These are phyloP conservation scores for Eucalyptus cloeziana DNA, from an alignment of 345 rosid genomes.

Conservation along the genomic window DNA sequence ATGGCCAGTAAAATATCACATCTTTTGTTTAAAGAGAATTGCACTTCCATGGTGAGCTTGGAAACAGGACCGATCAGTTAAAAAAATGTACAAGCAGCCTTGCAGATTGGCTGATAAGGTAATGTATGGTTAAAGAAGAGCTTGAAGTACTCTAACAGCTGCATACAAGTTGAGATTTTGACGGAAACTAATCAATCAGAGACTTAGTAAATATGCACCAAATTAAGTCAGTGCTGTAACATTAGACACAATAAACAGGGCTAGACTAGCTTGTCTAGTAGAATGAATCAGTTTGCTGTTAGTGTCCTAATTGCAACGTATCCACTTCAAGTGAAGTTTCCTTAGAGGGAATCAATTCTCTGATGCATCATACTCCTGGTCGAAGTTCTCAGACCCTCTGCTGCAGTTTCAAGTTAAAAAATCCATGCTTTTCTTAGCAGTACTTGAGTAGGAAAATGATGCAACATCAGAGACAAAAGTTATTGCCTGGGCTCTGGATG, in stretches of 20 bases:
- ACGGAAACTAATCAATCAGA: neutral
- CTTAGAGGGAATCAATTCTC: neutral
- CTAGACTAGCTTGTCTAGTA: neutral
- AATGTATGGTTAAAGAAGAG: neutral
- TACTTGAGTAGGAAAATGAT: neutral
- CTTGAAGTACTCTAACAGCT: neutral
- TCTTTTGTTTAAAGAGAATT: neutral
- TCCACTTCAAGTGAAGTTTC: neutral
- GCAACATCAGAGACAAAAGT: neutral
- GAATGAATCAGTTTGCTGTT: neutral
- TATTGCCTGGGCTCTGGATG: neutral
- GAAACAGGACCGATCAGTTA: neutral
- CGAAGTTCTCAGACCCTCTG: neutral
- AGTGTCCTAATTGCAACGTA: neutral
- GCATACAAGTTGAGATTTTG: neutral
- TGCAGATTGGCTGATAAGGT: neutral
- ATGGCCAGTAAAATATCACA: neutral
- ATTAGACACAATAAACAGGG: neutral
- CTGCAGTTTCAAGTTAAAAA: neutral
- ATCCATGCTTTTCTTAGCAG: neutral
- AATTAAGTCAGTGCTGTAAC: neutral
- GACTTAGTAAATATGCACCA: neutral
- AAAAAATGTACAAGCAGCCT: neutral
- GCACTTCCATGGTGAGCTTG: neutral
- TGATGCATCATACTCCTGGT: neutral